Evolutionary conservation across 345 rosid species (phyloP).

Genomic region (Populus alba): DNA sequence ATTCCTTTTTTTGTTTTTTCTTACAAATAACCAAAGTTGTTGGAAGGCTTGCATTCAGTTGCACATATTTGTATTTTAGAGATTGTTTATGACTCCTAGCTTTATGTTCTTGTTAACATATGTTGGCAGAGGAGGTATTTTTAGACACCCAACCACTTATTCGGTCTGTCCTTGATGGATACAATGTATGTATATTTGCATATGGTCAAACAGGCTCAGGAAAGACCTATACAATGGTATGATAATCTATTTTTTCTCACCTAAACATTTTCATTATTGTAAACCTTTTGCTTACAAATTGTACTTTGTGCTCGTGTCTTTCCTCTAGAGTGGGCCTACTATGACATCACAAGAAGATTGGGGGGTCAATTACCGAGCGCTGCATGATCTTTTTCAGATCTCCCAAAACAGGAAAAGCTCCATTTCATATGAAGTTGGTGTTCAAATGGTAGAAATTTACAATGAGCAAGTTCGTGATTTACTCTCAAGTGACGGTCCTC

Average conservation of each 20-base stretch:
- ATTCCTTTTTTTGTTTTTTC: neutral
- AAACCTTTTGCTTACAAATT: neutral
- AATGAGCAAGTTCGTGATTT: constrained; percentile 99
- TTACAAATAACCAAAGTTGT: neutral
- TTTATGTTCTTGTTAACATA: neutral
- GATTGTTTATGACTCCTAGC: neutral
- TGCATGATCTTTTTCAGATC: constrained; percentile 87
- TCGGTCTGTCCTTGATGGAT: constrained; percentile 94
- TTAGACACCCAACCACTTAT: constrained; percentile 86
- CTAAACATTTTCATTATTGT: neutral
- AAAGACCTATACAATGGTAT: constrained; percentile 96
- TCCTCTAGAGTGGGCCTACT: constrained; percentile 80
- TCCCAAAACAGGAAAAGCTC: constrained; percentile 66
- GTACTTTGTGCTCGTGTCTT: neutral
- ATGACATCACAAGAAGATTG: constrained; percentile 73
- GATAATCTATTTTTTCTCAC: constrained; percentile 2
- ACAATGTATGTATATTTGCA: constrained; percentile 95
- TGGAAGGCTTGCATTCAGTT: neutral
- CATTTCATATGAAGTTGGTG: constrained; percentile 79
- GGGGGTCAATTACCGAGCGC: constrained; percentile 95
- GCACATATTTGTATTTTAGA: neutral
- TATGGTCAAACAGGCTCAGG: constrained; percentile 99
- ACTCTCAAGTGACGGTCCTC: constrained; percentile 64
- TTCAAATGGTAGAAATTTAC: constrained; percentile 97
- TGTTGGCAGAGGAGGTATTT: constrained; percentile 77